Percentiles rank a stretch among this genome's conserved stretches.
Conservation (phyloP, 108 stramenopile species). For the Skeletonema tropicum region DNA sequence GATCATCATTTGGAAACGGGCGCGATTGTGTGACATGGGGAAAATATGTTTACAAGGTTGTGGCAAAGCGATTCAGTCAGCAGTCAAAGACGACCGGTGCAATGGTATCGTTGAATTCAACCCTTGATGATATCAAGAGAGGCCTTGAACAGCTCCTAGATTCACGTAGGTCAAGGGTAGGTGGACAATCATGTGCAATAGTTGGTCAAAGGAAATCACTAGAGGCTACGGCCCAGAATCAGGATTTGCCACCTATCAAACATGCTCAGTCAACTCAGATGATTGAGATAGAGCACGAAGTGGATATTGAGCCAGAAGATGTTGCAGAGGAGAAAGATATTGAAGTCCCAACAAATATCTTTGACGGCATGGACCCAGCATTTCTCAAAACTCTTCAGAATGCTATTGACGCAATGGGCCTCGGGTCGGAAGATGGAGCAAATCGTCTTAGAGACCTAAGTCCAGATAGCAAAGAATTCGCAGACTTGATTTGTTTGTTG, state of each 20-base stretch:
- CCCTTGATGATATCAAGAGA: not conserved
- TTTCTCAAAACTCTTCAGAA: not conserved
- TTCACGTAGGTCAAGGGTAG: not conserved
- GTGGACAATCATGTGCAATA: not conserved
- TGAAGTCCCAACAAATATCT: not conserved
- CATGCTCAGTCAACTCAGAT: not conserved
- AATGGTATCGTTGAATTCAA: not conserved
- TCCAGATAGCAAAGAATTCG: not conserved
- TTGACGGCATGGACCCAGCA: not conserved
- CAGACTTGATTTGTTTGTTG: not conserved
- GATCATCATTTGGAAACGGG: not conserved
- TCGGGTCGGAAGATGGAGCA: not conserved
- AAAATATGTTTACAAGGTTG: conserved; percentile 2
- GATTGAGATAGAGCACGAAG: not conserved
- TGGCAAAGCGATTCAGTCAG: not conserved
- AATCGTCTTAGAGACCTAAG: not conserved
- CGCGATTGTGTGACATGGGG: not conserved
- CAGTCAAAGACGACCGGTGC: not conserved
- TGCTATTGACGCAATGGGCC: not conserved
- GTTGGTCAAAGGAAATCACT: not conserved
- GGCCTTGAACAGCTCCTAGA: not conserved
- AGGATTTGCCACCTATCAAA: not conserved
- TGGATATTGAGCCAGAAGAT: not conserved
- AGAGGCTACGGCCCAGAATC: not conserved
- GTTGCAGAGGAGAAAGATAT: not conserved